Evolutionary conservation across 441 rosid genomes (phyloP), one percentile per base, ranked within the genome.

Genomic region (Geranium incanum): DNA sequence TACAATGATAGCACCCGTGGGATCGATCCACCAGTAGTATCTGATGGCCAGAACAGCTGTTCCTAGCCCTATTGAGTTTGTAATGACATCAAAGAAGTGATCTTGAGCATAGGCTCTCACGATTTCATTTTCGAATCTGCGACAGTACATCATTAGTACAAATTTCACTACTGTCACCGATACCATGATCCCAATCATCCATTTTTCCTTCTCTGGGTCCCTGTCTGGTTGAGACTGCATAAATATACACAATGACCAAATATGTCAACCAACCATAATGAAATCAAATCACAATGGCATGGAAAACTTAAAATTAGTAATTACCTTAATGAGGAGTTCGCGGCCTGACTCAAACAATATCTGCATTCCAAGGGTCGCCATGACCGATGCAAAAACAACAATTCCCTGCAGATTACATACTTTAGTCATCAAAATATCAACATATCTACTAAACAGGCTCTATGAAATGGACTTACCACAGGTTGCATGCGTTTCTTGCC

Each of bases 171-270:
- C 52, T 0, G 93, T 86, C 15, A 83, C 93, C 0, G 84, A 84
- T 4, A 78, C 76, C 93, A 90, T 88, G 11, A 90, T 90, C 55
- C 96, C 93, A 1, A 86, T 79, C 96, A 88, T 88, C 93, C 93
- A 88, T 67, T 72, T 86, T 71, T 84, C 89, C 72, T 88, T 86
- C n/a, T 74, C 71, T 21, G 78, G 76, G 71, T 84, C 86, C 33
- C 67, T 81, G 0, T 90, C 89, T 15, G 87, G 86, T 52, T 80
- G 81, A 68, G 78, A 77, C 96, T 88, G 84, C 68, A 78, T 36
- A 37, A 7, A 19, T 0, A 62, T 18, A 19, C 9, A 62, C 9
- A 52, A 11, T 3, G 21, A 55, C 62, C 7, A n/a, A 13, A 48
- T 16, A 55, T 5, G 19, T 55, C 62, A 55, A n/a, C 19, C 62